Conservation (phyloP, 208 protist genomes). For the Crithidia mellificae region DNA sequence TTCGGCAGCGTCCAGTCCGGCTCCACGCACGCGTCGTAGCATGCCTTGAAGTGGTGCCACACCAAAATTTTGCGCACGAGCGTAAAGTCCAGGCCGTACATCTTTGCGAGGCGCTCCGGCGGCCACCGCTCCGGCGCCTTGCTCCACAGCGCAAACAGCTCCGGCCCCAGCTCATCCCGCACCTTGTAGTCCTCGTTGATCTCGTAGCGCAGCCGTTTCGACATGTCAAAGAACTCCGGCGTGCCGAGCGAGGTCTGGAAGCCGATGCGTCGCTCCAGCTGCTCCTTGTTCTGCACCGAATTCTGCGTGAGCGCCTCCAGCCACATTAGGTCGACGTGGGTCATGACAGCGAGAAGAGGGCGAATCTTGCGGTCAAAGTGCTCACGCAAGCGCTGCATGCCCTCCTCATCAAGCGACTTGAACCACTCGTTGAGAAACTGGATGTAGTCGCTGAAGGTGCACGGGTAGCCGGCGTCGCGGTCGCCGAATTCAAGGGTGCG, state of each 20-base stretch:
- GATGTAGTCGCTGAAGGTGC: constrained; percentile 93
- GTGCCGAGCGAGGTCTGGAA: constrained; percentile 92
- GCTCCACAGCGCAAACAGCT: constrained; percentile 93
- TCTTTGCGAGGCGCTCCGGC: constrained; percentile 91
- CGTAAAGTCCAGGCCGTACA: constrained; percentile 94
- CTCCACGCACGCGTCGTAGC: constrained; percentile 93
- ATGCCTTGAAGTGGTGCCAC: constrained; percentile 94
- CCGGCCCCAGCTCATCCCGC: constrained; percentile 91
- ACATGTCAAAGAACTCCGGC: constrained; percentile 94
- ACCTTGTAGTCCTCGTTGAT: constrained; percentile 95
- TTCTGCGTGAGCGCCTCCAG: constrained; percentile 92
- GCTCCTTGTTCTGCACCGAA: constrained; percentile 83
- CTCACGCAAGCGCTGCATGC: constrained; percentile 88
- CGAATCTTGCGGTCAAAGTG: constrained; percentile 93
- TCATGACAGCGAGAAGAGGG: constrained; percentile 91
- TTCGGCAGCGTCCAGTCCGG: constrained; percentile 93
- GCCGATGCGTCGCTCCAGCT: constrained; percentile 85
- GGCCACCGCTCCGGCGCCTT: constrained; percentile 94
- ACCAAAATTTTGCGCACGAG: constrained; percentile 91
- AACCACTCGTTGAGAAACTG: constrained; percentile 95
- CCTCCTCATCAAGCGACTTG: constrained; percentile 91
- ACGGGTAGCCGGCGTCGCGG: constrained; percentile 83
- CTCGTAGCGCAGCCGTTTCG: constrained; percentile 88
- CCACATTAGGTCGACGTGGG: constrained; percentile 90
- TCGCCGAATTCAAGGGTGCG: constrained; percentile 92